These are phyloP conservation scores for Trichoderma atroviride DNA, from an alignment of 2,329 filamentous ascomycete species.

Conservation along the genomic window DNA sequence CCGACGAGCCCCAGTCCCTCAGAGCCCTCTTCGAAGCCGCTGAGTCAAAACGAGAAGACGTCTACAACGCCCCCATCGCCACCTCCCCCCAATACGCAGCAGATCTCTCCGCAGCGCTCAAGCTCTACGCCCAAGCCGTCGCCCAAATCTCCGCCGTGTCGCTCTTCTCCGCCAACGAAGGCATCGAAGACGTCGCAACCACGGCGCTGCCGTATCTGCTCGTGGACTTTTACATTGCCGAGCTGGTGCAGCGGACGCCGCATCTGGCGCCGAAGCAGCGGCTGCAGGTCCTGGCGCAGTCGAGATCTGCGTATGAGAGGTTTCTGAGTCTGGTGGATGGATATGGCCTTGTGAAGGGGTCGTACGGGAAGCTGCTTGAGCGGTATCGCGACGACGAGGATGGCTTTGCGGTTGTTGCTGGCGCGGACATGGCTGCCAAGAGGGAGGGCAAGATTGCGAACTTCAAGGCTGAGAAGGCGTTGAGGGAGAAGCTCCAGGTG, in stretches of 20 bases:
- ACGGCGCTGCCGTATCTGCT: constrained; percentile 84
- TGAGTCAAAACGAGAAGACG: constrained; percentile 52
- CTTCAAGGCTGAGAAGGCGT: constrained; percentile 81
- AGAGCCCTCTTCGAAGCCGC: constrained; percentile 54
- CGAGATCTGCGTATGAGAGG: constrained; percentile 72
- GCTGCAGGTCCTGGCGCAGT: constrained; percentile 61
- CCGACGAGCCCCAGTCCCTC: constrained; percentile 53
- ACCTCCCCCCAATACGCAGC: constrained; percentile 68
- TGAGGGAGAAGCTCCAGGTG: constrained; percentile 77
- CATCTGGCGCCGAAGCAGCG: constrained; percentile 58
- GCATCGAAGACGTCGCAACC: constrained; percentile 82
- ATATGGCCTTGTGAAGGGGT: constrained; percentile 70
- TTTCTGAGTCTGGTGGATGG: constrained; percentile 77
- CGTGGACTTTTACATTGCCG: constrained; percentile 76
- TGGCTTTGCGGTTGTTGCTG: constrained; percentile 72
- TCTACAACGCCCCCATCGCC: constrained; percentile 67
- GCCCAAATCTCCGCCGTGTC: constrained; percentile 69
- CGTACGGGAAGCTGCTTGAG: constrained; percentile 71
- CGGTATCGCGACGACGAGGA: constrained; percentile 71
- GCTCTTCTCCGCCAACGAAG: constrained; percentile 90
- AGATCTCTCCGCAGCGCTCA: constrained; percentile 67
- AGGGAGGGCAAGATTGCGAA: constrained; percentile 84
- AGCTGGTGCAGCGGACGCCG: constrained; percentile 71
- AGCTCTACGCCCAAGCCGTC: constrained; percentile 73
- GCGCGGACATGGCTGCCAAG: constrained; percentile 62